Evolutionary conservation across 805 yeast species (phyloP).

Genomic region (Priceomyces melissophilus): DNA sequence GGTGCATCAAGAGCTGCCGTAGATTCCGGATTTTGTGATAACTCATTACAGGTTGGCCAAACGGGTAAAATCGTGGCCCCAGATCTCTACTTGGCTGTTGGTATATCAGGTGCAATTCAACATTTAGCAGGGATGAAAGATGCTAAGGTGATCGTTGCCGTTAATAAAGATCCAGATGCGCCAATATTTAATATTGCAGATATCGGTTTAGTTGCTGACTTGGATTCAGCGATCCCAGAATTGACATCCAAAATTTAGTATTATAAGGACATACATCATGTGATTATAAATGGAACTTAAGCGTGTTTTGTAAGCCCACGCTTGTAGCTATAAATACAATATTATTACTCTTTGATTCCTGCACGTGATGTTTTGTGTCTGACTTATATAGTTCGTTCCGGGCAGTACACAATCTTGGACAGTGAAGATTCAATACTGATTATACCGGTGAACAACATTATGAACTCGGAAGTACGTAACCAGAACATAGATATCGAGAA

Average conservation of each 20-base stretch:
- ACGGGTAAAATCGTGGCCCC: slow-evolving; percentile 98
- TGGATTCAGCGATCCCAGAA: slow-evolving; percentile 87
- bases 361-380: too few species aligned
- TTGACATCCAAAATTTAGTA: slow-evolving; percentile 64
- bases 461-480: too few species aligned
- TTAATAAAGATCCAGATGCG: slow-evolving; percentile 91
- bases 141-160: slow-evolving; percentile 87
- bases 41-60: slow-evolving; percentile 95
- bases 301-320: too few species aligned
- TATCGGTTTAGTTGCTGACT: slow-evolving; percentile 83
- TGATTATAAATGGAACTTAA: too few species aligned
- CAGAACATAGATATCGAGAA: too few species aligned
- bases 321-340: too few species aligned
- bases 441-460: too few species aligned
- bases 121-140: slow-evolving; percentile 99
- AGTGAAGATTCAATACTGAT: too few species aligned
- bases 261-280: not conserved
- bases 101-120: slow-evolving; percentile 96
- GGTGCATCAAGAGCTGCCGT: slow-evolving; percentile 99
- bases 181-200: slow-evolving; percentile 93
- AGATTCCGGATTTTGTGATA: slow-evolving; percentile 92
- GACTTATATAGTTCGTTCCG: too few species aligned
- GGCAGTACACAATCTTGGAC: too few species aligned
- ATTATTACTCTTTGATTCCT: too few species aligned
- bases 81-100: slow-evolving; percentile 87